A percentile compares a stretch with the other conserved stretches of the same genome.
These are phyloP conservation scores for Blastosporella zonata DNA, from an alignment of 1,284 basidiomycete species.

Conservation along the genomic window DNA sequence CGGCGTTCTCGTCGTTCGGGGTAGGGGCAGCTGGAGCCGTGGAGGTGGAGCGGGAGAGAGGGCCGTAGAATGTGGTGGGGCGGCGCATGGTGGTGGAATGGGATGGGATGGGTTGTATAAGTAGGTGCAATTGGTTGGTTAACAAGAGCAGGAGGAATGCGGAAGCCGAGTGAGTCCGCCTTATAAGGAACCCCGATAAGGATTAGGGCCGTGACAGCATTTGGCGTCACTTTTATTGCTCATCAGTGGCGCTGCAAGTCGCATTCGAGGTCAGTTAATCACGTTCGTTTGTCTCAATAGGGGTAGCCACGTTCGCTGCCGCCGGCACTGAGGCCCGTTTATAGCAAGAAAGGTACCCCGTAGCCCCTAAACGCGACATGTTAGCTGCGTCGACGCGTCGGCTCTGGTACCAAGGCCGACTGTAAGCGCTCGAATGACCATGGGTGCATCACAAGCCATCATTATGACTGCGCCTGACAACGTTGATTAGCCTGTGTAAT, in stretches of 20 bases:
- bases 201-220: constrained; percentile 11
- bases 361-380: background rate
- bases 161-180: background rate
- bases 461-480: too few relatives aligned
- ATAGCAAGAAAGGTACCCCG: background rate
- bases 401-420: too few relatives aligned
- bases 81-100: constrained; percentile 4
- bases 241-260: constrained; percentile 17
- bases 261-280: constrained; percentile 4
- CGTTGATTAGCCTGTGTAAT: too few relatives aligned
- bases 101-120: background rate
- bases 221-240: constrained; percentile 12
- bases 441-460: too few relatives aligned
- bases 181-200: constrained; percentile 7
- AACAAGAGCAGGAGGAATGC: background rate
- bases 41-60: background rate
- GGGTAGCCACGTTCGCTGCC: constrained; percentile 3
- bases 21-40: background rate
- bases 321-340: background rate
- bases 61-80: constrained; percentile 5
- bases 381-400: background rate
- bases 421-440: too few relatives aligned
- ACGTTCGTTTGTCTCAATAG: constrained; percentile 1
- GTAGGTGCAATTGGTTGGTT: background rate
- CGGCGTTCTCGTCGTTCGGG: constrained; percentile 5